Evolutionary conservation across 1,284 basidiomycete genomes (phyloP), one percentile per base, ranked within the genome.

Genomic region (Ganoderma lucidum): DNA sequence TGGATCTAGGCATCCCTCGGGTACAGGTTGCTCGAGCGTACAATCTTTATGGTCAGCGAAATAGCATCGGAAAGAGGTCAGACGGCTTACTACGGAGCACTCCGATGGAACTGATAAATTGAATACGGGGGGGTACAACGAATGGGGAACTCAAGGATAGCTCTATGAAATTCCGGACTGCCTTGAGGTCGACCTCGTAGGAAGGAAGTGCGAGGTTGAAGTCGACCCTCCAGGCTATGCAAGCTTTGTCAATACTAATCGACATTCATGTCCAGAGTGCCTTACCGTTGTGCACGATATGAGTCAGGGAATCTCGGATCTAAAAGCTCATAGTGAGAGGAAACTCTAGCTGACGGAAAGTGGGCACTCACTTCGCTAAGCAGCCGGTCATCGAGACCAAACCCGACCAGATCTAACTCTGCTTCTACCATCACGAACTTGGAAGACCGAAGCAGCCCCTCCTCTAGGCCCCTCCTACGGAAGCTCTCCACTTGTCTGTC

Each of bases 261-360:
- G 15, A 5, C 15, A 28, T 8, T 4, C 3, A 5, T 32, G 5
- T 17, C 15, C 12, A 30, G 17, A 39, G 2, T 23, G 66, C 68
- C 17, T 35, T 64, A 82, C 81, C 81, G 44, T 76, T 78, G 65
- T 82, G 81, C 68, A 82, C 75, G 63, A 82, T 77, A 64, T 71
- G 66, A 14, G 75, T 77, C 3, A 78, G 67, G 9, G 76, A 74
- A 17, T 68, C 58, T 44, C 75, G 62, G 35, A 76, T 69, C 74
- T 74, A 12, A 2, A 51, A 12, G 48, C 4, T 8, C 10, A 51
- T 9, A 28, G 23, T 51, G 48, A 51, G 23, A 51, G 48, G 28
- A 23, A 9, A 12, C 48, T 51, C 2, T 2, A 28, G 45, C 48
- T 2, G 6, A 23, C n/a, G 9, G 12, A 12, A 2, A 51, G 3